Base-by-base conservation (phyloP, 163 green algal genomes). In the Scenedesmus sp. region DNA sequence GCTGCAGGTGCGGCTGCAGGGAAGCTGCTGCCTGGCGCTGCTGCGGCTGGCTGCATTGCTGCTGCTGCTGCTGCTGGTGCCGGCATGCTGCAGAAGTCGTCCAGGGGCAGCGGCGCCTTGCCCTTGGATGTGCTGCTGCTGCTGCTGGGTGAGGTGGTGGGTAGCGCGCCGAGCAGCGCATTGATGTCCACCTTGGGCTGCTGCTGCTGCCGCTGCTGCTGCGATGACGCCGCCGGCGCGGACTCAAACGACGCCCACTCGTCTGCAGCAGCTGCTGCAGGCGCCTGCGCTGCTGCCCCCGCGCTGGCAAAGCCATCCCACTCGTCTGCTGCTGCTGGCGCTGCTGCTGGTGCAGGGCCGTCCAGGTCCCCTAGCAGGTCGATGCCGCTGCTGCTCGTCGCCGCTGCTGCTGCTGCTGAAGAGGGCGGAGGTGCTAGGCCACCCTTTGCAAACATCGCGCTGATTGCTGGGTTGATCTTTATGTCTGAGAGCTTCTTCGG, bases 401-500 rank as follows among this genome's bases (percentile, higher is more conserved):
- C 52, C n/a, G 84, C 76, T 59, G 84, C 84, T n/a, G 83, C 20
- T 4, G 90, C 64, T 0, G 89, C 52, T 13, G 92, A 76, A 9
- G 54, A 82, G 54, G 59, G 84, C 18, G 57, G 67, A 59, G 82
- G 94, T 20, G 79, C 34, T 62, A 91, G 34, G 4, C 57, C 83
- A 16, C 87, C 52, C 16, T 76, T 88, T 34, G 73, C 67, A 67
- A 98, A 96, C 10, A 96, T 96, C 2, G 96, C 96, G 13, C 95
- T 95, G 60, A 98, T 98, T 20, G 95, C 95, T 6, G 97, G 96
- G 89, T 98, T 97, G 87, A 98, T 96, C 89, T 95, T 96, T 7
- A 98, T 94, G 34, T 98, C 95, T 0, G 93, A 96, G 62, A 99
- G 95, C 92, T 96, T 97, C 93, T 98, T 98, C 34, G 95, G 94